A percentile compares a stretch with the other conserved stretches of the same genome.
phyloP scores from a whole-genome alignment of 2,329 filamentous ascomycete genomes.

The Fusarium anthophilum region DNA sequence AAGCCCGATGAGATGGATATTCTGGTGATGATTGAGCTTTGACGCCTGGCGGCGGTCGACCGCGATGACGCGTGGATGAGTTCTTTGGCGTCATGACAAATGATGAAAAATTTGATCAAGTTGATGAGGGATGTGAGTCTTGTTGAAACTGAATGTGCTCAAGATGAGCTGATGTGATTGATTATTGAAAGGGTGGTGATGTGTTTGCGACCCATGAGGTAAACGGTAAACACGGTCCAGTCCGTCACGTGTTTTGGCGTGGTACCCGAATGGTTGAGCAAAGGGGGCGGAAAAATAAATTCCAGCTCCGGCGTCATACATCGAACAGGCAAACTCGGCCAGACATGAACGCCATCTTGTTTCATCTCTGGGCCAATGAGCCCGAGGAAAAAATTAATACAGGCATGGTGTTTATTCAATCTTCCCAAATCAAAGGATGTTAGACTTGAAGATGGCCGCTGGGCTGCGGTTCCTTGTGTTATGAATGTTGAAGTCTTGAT shows the following conservation, averaged over 20 bases:
- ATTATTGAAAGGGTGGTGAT: not conserved
- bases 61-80: not conserved
- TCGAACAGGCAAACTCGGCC: not conserved
- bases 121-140: not conserved
- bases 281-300: constrained; percentile 1
- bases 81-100: not conserved
- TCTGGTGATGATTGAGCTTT: not conserved
- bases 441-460: not conserved
- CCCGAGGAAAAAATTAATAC: rapidly evolving
- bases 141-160: not conserved
- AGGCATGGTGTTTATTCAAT: too few relatives aligned
- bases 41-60: too few relatives aligned
- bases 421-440: not conserved
- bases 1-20: not conserved
- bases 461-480: not conserved
- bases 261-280: not conserved
- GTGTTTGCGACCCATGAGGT: not conserved
- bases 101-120: not conserved
- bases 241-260: not conserved
- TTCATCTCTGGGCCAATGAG: not conserved
- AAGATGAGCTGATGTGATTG: not conserved
- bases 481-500: not conserved
- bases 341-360: not conserved
- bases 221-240: not conserved
- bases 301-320: not conserved